Percentiles rank a stretch among this genome's conserved stretches.
Evolutionary conservation across 208 protist species (phyloP).

Genomic region (Trypanosoma caninum): DNA sequence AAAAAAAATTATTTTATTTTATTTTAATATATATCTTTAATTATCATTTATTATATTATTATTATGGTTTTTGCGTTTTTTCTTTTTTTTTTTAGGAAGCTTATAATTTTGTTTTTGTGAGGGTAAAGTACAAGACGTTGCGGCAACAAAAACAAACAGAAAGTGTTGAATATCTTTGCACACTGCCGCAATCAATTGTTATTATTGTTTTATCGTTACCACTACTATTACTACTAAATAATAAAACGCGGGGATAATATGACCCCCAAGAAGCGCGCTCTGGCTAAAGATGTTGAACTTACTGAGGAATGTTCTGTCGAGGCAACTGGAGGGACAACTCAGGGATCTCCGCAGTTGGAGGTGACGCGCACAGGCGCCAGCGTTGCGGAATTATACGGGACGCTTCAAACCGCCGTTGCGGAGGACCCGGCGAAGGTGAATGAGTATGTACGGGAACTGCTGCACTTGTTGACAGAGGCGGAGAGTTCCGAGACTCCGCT

Average conservation of each 20-base stretch:
- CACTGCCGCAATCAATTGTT: no score
- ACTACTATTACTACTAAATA: no score
- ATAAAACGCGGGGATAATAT: no score
- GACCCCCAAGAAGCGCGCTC: conserved; percentile 61
- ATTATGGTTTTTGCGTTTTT: conserved; percentile 7
- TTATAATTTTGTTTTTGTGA: background rate
- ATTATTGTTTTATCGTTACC: no score
- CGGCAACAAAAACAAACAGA: no score
- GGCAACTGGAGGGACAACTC: conserved; percentile 10
- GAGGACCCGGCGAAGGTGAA: conserved; percentile 49
- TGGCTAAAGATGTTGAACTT: no score
- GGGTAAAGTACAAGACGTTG: background rate
- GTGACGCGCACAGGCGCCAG: conserved; percentile 13
- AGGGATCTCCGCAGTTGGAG: conserved; percentile 9
- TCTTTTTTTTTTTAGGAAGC: conserved; percentile 8
- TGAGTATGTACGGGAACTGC: conserved; percentile 44
- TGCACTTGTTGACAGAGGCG: conserved; percentile 53
- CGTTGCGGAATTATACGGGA: conserved; percentile 64
- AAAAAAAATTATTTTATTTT: no score
- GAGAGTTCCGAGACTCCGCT: conserved; percentile 60
- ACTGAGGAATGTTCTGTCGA: conserved; percentile 2
- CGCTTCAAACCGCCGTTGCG: conserved; percentile 52
- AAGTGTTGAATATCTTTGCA: no score
- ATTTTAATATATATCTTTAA: background rate
- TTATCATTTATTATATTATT: background rate